phyloP scores from a whole-genome alignment of 768 basidiomycete genomes.

The Mycena alexandri region DNA sequence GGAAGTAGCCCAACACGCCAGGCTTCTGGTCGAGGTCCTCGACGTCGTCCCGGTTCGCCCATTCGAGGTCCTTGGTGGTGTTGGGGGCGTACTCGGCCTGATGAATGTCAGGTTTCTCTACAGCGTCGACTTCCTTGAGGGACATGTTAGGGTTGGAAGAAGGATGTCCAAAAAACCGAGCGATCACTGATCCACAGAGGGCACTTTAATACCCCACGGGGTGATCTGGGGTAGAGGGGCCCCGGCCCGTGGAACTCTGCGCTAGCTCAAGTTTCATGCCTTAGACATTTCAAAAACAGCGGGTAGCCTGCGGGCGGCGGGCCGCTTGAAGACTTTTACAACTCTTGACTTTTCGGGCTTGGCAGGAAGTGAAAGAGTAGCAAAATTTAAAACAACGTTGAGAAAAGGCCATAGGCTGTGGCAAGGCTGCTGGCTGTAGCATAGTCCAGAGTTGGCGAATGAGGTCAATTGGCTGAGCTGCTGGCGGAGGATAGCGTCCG shows the following conservation, averaged over 20 bases:
- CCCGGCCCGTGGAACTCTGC: neutral
- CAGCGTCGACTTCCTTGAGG: conserved; percentile 15
- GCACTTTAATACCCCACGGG: neutral
- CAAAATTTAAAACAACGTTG: no score
- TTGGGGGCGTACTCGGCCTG: conserved; percentile 26
- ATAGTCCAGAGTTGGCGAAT: no score
- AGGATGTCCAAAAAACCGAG: neutral
- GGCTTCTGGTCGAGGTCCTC: conserved; percentile 15
- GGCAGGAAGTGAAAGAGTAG: no score
- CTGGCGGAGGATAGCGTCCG: no score
- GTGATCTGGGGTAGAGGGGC: neutral
- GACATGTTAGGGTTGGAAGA: conserved; percentile 7
- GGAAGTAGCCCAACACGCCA: conserved; percentile 35
- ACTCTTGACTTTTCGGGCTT: no score
- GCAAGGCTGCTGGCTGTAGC: no score
- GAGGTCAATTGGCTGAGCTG: no score
- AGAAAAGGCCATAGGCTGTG: no score
- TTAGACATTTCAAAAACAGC: no score
- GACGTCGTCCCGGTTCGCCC: conserved; percentile 22
- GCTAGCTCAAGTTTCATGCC: neutral
- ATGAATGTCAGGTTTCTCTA: conserved; percentile 35
- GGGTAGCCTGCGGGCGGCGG: no score
- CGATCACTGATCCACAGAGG: neutral
- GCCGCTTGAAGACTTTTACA: no score
- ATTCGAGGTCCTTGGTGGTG: conserved; percentile 21